phyloP scores from a whole-genome alignment of 805 yeast species.

The Nakazawaea wyomingensis region DNA sequence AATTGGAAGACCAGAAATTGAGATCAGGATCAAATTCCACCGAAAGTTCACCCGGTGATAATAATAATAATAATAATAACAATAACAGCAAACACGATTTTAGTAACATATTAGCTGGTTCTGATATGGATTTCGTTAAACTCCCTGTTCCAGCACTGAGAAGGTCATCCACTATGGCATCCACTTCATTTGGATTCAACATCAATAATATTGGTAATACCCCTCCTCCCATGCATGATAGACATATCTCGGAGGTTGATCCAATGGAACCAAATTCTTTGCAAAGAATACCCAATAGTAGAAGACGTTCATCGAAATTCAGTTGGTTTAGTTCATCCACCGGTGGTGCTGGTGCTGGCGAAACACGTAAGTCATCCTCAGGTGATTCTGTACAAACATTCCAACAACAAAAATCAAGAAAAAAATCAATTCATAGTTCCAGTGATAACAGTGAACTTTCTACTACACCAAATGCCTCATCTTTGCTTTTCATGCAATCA shows the following conservation, averaged over 20 bases:
- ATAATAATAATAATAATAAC: too few relatives aligned
- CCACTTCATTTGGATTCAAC: neutral
- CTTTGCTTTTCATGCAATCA: slow-evolving; percentile 5
- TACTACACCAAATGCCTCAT: neutral
- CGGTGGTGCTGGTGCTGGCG: too few relatives aligned
- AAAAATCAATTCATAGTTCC: slow-evolving; percentile 2
- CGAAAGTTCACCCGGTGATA: neutral
- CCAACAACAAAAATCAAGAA: slow-evolving; percentile 1
- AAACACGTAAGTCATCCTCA: slow-evolving; percentile 9
- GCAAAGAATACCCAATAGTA: neutral
- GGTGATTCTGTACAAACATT: neutral
- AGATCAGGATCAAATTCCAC: slow-evolving; percentile 4
- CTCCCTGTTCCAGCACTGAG: slow-evolving; percentile 10
- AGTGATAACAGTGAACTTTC: neutral
- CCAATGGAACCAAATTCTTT: neutral
- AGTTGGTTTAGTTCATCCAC: slow-evolving; percentile 10
- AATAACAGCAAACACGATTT: slow-evolving; percentile 27
- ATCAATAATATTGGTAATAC: neutral
- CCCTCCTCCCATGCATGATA: neutral
- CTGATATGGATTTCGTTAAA: slow-evolving; percentile 18
- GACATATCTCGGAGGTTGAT: neutral
- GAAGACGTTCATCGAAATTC: slow-evolving; percentile 11
- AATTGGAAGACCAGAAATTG: neutral
- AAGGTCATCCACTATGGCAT: neutral
- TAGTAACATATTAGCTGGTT: slow-evolving; percentile 29